A percentile compares a stretch with the other conserved stretches of the same genome.
These are phyloP conservation scores for Lactarius evosmus DNA, from an alignment of 768 basidiomycete genomes.

Conservation along the genomic window DNA sequence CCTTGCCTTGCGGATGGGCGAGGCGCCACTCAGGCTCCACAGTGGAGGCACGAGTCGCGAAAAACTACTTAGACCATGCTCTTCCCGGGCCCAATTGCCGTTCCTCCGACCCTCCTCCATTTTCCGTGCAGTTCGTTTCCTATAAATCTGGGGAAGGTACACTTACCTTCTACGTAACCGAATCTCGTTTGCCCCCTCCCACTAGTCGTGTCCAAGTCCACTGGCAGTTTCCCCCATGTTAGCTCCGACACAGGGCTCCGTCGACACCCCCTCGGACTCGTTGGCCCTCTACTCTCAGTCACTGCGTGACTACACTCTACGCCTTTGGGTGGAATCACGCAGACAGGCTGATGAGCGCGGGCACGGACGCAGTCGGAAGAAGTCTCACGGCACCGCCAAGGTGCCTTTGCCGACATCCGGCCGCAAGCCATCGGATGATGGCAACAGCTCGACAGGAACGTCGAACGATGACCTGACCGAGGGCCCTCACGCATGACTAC, in stretches of 20 bases:
- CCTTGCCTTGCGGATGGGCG: conserved; percentile 2
- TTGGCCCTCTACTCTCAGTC: conserved; percentile 58
- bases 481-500: not conserved
- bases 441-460: not conserved
- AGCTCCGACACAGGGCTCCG: conserved; percentile 4
- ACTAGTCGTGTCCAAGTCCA: not conserved
- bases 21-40: conserved; percentile 21
- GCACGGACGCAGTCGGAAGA: conserved; percentile 27
- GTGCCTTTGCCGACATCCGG: conserved; percentile 2
- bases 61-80: not conserved
- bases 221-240: conserved; percentile 8
- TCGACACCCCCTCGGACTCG: conserved; percentile 10
- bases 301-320: conserved; percentile 64
- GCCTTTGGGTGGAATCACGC: conserved; percentile 64
- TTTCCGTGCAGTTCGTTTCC: not conserved
- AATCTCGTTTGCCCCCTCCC: not conserved
- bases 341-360: conserved; percentile 50
- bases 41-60: not conserved
- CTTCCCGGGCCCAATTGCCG: conserved; percentile 7
- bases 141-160: conserved; percentile 15
- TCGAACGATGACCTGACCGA: not conserved
- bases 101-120: not conserved
- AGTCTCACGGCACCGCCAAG: conserved; percentile 18
- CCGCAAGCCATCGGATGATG: not conserved
- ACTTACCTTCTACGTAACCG: not conserved